Conservation (phyloP, 805 yeast genomes). For the Pichia paraexigua region DNA sequence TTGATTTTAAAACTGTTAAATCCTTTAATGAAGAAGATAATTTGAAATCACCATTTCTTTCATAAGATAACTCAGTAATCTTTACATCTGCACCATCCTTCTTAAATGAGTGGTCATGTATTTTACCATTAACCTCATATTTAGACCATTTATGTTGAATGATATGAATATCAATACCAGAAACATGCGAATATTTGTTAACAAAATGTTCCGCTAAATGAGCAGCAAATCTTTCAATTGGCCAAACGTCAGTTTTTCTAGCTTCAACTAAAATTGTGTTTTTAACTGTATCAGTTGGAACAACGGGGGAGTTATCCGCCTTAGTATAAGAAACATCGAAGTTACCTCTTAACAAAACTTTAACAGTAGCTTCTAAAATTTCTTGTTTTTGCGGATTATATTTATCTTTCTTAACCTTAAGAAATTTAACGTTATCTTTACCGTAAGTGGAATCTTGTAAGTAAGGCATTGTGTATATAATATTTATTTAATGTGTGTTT, state of each 20-base stretch:
- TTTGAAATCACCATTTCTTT: slow-evolving; percentile 44
- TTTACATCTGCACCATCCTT: slow-evolving; percentile 82
- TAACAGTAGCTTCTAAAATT: slow-evolving; percentile 78
- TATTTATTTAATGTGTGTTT: not conserved
- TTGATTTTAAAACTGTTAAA: slow-evolving; percentile 78
- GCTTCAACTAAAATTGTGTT: slow-evolving; percentile 83
- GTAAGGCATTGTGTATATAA: slow-evolving; percentile 18
- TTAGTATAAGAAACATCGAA: slow-evolving; percentile 76
- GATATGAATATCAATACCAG: slow-evolving; percentile 60
- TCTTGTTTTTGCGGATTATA: slow-evolving; percentile 67
- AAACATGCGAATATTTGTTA: slow-evolving; percentile 66
- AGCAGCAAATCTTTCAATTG: slow-evolving; percentile 85
- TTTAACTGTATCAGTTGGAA: slow-evolving; percentile 91
- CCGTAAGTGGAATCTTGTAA: slow-evolving; percentile 64
- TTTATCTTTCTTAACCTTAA: slow-evolving; percentile 79
- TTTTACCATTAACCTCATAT: slow-evolving; percentile 60
- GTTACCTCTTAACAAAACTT: slow-evolving; percentile 65
- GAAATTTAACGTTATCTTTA: slow-evolving; percentile 84
- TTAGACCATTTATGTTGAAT: slow-evolving; percentile 77
- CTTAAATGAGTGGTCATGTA: slow-evolving; percentile 76
- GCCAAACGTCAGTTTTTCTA: slow-evolving; percentile 77
- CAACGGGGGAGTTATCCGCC: slow-evolving; percentile 84
- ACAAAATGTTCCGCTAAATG: slow-evolving; percentile 77
- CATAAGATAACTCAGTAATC: slow-evolving; percentile 45
- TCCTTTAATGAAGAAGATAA: slow-evolving; percentile 68